phyloP scores from a whole-genome alignment of 495 filamentous ascomycete species.

The Penicillium longicatenatum region DNA sequence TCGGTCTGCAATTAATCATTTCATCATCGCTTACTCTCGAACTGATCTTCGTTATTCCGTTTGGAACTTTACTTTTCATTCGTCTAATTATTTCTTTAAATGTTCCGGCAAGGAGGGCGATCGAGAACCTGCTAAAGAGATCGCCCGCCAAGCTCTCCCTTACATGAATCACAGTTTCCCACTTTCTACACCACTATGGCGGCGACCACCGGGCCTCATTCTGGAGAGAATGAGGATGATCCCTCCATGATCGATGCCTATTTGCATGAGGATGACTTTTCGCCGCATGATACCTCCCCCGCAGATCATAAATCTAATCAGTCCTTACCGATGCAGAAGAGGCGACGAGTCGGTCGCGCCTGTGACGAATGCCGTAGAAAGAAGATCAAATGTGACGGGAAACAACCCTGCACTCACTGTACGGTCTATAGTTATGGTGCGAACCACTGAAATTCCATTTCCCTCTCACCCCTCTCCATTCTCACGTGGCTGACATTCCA shows the following conservation, averaged over 20 bases:
- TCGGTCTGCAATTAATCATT: constrained; percentile 8
- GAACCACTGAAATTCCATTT: constrained; percentile 23
- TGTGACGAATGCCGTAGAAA: constrained; percentile 97
- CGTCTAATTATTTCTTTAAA: constrained; percentile 7
- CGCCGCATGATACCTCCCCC: constrained; percentile 27
- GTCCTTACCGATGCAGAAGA: constrained; percentile 73
- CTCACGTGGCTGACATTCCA: constrained; percentile 35
- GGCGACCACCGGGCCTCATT: constrained; percentile 21
- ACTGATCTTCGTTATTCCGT: constrained; percentile 1
- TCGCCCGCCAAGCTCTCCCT: constrained; percentile 28
- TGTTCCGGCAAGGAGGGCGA: constrained; percentile 20
- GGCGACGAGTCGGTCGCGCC: constrained; percentile 83
- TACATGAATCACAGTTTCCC: constrained; percentile 25
- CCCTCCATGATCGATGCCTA: constrained; percentile 26
- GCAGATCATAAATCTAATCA: constrained; percentile 34
- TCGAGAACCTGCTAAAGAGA: constrained; percentile 16
- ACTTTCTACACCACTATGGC: constrained; percentile 22
- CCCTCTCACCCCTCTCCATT: not conserved
- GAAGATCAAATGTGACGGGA: constrained; percentile 98
- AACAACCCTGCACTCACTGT: constrained; percentile 97
- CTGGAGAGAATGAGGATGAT: constrained; percentile 42
- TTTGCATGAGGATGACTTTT: constrained; percentile 33
- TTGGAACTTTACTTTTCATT: constrained; percentile 17
- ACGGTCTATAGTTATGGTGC: constrained; percentile 98
- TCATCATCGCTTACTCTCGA: constrained; percentile 8